A percentile compares a stretch with the other conserved stretches of the same genome.
phyloP scores from a whole-genome alignment of 768 basidiomycete species.

The Boletus subcaerulescens region DNA sequence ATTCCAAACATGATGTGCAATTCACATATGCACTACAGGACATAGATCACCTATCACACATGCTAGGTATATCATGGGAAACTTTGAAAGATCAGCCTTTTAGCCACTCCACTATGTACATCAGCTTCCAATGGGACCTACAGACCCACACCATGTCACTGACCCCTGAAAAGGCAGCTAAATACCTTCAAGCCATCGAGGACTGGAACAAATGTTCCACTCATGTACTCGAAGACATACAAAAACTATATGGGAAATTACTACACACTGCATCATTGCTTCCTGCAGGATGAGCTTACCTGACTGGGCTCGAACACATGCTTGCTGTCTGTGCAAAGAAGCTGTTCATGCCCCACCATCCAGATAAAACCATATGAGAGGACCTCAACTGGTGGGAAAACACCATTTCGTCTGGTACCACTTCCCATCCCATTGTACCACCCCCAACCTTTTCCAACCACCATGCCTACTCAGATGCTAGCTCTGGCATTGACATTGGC shows the following conservation, averaged over 20 bases:
- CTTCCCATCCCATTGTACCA: too few relatives aligned
- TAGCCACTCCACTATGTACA: not conserved
- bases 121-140: not conserved
- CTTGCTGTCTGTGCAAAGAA: constrained; percentile 23
- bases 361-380: not conserved
- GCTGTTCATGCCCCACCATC: constrained; percentile 32
- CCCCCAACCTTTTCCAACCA: too few relatives aligned
- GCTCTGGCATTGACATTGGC: too few relatives aligned
- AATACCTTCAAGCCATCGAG: not conserved
- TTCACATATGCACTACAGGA: not conserved
- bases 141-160: too few relatives aligned
- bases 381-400: constrained; percentile 3
- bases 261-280: constrained; percentile 14
- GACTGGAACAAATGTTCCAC: too few relatives aligned
- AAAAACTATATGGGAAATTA: not conserved
- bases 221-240: not conserved
- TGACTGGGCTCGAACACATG: constrained; percentile 42
- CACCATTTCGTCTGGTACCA: too few relatives aligned
- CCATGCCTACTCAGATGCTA: too few relatives aligned
- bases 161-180: not conserved
- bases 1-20: fast-evolving
- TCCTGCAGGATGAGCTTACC: constrained; percentile 35
- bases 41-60: not conserved
- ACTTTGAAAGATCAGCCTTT: not conserved
- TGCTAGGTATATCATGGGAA: not conserved